phyloP scores from a whole-genome alignment of 2,329 filamentous ascomycete genomes.

The Verticillium tricorpus region DNA sequence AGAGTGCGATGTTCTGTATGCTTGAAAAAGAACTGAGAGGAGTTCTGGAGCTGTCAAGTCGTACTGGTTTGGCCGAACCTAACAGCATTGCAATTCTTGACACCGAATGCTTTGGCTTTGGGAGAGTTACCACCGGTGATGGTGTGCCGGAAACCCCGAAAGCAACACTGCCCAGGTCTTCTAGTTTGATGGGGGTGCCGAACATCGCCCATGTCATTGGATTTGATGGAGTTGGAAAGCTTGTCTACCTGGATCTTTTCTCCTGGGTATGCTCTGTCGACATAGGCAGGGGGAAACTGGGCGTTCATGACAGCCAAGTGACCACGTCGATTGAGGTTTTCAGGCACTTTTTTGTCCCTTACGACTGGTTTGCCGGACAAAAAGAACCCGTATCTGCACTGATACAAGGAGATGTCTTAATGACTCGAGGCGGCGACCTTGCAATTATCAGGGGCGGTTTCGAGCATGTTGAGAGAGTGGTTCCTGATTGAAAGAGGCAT shows the following conservation, averaged over 20 bases:
- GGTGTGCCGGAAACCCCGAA: background rate
- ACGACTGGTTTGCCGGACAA: slow-evolving; percentile 23
- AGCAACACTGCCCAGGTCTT: slow-evolving; percentile 6
- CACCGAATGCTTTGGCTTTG: background rate
- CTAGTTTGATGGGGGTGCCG: too few relatives aligned
- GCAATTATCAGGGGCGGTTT: slow-evolving; percentile 21
- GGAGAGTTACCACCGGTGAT: background rate
- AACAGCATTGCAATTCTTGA: slow-evolving; percentile 12
- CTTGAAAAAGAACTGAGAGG: slow-evolving; percentile 8
- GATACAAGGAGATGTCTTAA: slow-evolving; percentile 17
- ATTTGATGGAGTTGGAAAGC: slow-evolving; percentile 10
- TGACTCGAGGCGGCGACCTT: slow-evolving; percentile 18
- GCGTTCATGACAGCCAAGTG: background rate
- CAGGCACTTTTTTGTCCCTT: slow-evolving; percentile 26
- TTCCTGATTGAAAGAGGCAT: too few relatives aligned
- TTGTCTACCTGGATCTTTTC: slow-evolving; percentile 20
- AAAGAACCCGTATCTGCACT: slow-evolving; percentile 15
- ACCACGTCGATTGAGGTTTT: slow-evolving; percentile 8
- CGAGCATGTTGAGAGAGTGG: slow-evolving; percentile 10
- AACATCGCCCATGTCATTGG: slow-evolving; percentile 17
- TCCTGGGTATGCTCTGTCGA: slow-evolving; percentile 23
- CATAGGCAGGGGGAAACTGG: slow-evolving; percentile 1
- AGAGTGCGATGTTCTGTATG: slow-evolving; percentile 13
- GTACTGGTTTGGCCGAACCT: slow-evolving; percentile 7
- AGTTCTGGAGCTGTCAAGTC: slow-evolving; percentile 17